Percentiles rank a stretch among this genome's conserved stretches.
phyloP scores from a whole-genome alignment of 495 filamentous ascomycete species.

The Neurospora sublineolata region DNA sequence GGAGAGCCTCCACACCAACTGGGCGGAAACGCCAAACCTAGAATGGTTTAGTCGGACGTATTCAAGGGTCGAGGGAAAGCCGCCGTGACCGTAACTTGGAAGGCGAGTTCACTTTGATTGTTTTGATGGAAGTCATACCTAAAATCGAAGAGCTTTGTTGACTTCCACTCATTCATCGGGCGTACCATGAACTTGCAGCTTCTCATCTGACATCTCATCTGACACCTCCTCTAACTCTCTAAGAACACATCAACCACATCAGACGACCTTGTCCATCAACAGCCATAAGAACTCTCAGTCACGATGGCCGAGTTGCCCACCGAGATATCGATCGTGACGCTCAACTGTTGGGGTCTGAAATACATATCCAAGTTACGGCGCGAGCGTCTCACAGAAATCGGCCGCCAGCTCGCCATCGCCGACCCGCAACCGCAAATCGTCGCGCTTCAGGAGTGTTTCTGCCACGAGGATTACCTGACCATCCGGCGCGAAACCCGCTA shows the following conservation, averaged over 20 bases:
- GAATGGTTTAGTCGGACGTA: background rate
- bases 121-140: background rate
- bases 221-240: background rate
- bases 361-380: slow-evolving; percentile 68
- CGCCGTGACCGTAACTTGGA: background rate
- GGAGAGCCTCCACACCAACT: background rate
- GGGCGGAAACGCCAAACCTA: background rate
- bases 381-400: slow-evolving; percentile 76
- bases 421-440: slow-evolving; percentile 72
- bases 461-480: slow-evolving; percentile 74
- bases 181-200: background rate
- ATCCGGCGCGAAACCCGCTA: slow-evolving; percentile 64
- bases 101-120: background rate
- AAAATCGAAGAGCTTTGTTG: background rate
- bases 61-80: background rate
- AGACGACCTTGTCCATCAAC: background rate
- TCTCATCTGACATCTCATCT: background rate
- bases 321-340: slow-evolving; percentile 64
- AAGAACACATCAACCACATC: background rate
- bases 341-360: slow-evolving; percentile 96
- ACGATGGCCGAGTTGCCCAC: slow-evolving; percentile 29
- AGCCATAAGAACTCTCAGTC: background rate
- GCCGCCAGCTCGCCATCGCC: slow-evolving; percentile 55
- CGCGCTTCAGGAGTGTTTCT: slow-evolving; percentile 92
- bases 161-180: background rate